These are phyloP conservation scores for Nicotiana tomentosiformis DNA, from an alignment of 257 asterid genomes.

Conservation along the genomic window DNA sequence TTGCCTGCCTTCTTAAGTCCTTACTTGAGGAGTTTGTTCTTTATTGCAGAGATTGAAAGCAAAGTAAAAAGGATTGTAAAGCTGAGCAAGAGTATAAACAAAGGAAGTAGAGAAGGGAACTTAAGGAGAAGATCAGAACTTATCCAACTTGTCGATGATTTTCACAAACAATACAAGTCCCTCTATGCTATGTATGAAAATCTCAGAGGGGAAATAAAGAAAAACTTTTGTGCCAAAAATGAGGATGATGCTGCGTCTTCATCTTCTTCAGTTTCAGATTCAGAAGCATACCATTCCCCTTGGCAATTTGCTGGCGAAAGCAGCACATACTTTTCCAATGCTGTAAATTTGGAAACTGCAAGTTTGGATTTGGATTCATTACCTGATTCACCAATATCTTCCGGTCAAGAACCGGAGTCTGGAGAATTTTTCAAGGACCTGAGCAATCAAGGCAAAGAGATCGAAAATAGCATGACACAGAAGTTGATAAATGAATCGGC, in stretches of 20 bases:
- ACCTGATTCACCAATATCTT: slow-evolving; percentile 15
- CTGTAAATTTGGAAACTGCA: neutral
- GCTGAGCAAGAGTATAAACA: slow-evolving; percentile 45
- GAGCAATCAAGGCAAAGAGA: slow-evolving; percentile 18
- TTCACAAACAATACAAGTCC: slow-evolving; percentile 65
- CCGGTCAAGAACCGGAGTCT: slow-evolving; percentile 15
- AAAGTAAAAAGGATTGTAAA: slow-evolving; percentile 44
- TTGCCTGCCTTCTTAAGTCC: too few species aligned
- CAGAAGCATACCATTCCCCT: slow-evolving; percentile 46
- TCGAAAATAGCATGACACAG: slow-evolving; percentile 18
- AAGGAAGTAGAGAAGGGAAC: slow-evolving; percentile 56
- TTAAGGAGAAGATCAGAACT: slow-evolving; percentile 47
- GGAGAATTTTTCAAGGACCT: slow-evolving; percentile 21
- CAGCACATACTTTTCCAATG: slow-evolving; percentile 2
- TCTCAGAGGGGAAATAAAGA: slow-evolving; percentile 52
- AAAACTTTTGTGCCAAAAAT: slow-evolving; percentile 12
- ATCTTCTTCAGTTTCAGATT: slow-evolving; percentile 28
- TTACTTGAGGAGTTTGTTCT: neutral
- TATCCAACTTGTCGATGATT: slow-evolving; percentile 53
- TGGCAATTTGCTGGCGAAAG: slow-evolving; percentile 20
- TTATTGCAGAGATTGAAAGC: slow-evolving; percentile 48
- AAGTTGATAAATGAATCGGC: slow-evolving; percentile 15
- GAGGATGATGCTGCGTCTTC: slow-evolving; percentile 32
- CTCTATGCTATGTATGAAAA: slow-evolving; percentile 50
- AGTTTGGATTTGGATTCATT: slow-evolving; percentile 9